A percentile compares a stretch with the other conserved stretches of the same genome.
phyloP scores from a whole-genome alignment of 1,139 yeast genomes.

The Pichia norvegensis region DNA sequence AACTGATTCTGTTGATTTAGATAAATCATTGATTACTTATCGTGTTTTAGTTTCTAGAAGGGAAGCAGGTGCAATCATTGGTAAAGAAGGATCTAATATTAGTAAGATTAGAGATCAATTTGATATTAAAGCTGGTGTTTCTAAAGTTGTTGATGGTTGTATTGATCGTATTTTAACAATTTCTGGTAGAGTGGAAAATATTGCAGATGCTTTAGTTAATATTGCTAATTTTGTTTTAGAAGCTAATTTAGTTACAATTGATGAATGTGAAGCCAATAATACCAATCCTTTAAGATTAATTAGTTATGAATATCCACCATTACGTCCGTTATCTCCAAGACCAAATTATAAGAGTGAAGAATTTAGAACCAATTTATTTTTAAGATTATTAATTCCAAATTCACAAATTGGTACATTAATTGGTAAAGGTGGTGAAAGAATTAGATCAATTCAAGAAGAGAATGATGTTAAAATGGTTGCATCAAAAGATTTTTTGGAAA shows the following conservation, averaged over 20 bases:
- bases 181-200: constrained; percentile 68
- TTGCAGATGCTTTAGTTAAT: constrained; percentile 64
- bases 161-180: constrained; percentile 81
- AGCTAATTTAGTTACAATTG: constrained; percentile 27
- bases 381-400: constrained; percentile 74
- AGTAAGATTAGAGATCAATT: constrained; percentile 72
- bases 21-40: constrained; percentile 40
- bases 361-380: constrained; percentile 38
- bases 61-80: constrained; percentile 89
- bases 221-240: constrained; percentile 58
- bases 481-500: constrained; percentile 75
- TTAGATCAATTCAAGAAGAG: constrained; percentile 68
- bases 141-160: constrained; percentile 73
- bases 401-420: constrained; percentile 86
- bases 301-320: constrained; percentile 51
- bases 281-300: constrained; percentile 25
- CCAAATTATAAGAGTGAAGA: constrained; percentile 41
- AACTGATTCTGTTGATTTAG: constrained; percentile 19
- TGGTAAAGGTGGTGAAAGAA: constrained; percentile 77
- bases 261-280: constrained; percentile 16
- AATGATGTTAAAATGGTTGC: constrained; percentile 79
- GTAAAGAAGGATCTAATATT: constrained; percentile 77
- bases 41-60: constrained; percentile 74
- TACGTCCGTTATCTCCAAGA: constrained; percentile 48
- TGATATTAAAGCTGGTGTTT: constrained; percentile 81